These are phyloP conservation scores for Fusarium nanum DNA, from an alignment of 2,329 filamentous ascomycete species.

Conservation along the genomic window DNA sequence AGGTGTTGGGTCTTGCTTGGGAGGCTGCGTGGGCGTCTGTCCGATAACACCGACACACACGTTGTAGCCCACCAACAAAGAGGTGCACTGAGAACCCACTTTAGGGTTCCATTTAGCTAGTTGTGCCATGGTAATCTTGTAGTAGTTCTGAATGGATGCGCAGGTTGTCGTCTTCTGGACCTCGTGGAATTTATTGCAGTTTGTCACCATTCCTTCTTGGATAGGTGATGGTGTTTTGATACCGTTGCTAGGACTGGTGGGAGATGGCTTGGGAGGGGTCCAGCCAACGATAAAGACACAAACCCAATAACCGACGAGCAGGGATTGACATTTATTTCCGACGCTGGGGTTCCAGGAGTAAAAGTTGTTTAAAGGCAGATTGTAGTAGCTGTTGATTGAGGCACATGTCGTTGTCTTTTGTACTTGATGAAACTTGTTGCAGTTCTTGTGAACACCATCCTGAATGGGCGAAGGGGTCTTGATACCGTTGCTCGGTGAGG, in stretches of 20 bases:
- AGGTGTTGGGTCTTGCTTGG: not conserved
- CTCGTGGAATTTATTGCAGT: not conserved
- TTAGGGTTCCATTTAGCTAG: slow-evolving; percentile 20
- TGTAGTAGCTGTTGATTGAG: not conserved
- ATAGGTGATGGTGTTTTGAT: not conserved
- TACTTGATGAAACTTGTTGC: not conserved
- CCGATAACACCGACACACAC: not conserved
- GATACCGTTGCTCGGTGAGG: not conserved
- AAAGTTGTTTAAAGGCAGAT: not conserved
- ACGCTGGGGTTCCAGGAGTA: not conserved
- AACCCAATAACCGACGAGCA: not conserved
- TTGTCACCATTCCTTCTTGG: not conserved
- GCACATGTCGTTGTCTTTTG: not conserved
- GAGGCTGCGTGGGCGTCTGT: not conserved
- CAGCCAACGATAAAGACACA: not conserved
- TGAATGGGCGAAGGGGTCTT: not conserved
- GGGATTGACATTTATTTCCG: not conserved
- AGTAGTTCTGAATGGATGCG: not conserved
- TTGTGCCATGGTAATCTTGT: slow-evolving; percentile 12
- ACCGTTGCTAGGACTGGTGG: not conserved
- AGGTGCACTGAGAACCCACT: not conserved
- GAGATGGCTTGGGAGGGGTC: not conserved
- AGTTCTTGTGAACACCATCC: not conserved
- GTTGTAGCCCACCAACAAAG: not conserved
- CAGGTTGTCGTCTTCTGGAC: not conserved